These are phyloP conservation scores for Fraxinus albicans DNA, from an alignment of 305 asterid species.

Conservation along the genomic window DNA sequence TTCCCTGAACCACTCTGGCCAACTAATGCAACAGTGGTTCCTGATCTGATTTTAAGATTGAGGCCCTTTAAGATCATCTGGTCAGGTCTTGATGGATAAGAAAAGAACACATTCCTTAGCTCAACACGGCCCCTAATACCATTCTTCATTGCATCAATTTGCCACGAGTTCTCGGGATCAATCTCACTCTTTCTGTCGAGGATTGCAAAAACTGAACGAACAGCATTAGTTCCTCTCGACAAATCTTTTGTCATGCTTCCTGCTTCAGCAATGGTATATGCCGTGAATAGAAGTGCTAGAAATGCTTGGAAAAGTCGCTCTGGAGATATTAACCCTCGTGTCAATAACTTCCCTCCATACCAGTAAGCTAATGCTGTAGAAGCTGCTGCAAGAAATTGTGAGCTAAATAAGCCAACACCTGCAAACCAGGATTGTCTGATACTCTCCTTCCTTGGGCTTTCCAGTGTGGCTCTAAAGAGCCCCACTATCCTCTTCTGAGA, in stretches of 20 bases:
- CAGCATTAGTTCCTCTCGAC: constrained; percentile 78
- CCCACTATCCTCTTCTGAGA: constrained; percentile 57
- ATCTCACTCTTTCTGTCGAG: constrained; percentile 62
- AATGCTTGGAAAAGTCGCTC: constrained; percentile 74
- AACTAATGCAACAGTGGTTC: constrained; percentile 68
- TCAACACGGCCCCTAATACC: constrained; percentile 59
- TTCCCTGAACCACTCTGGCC: constrained; percentile 86
- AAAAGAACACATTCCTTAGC: constrained; percentile 56
- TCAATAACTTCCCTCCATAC: constrained; percentile 68
- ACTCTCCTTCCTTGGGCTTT: constrained; percentile 66
- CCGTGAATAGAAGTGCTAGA: constrained; percentile 70
- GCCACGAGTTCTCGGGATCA: constrained; percentile 46
- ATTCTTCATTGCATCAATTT: constrained; percentile 30
- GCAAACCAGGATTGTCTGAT: constrained; percentile 73
- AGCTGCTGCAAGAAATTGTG: constrained; percentile 73
- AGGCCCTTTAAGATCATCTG: constrained; percentile 61
- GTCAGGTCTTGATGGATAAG: constrained; percentile 81
- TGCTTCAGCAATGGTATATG: constrained; percentile 83
- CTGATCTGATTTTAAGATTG: constrained; percentile 58
- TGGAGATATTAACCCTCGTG: constrained; percentile 45
- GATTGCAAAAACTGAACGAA: constrained; percentile 67
- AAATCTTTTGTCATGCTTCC: constrained; percentile 94
- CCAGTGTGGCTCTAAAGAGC: constrained; percentile 51
- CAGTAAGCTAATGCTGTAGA: constrained; percentile 75
- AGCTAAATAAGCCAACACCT: constrained; percentile 64